Evolutionary conservation across 306 rosid species (phyloP).

Genomic region (Quercus robur): DNA sequence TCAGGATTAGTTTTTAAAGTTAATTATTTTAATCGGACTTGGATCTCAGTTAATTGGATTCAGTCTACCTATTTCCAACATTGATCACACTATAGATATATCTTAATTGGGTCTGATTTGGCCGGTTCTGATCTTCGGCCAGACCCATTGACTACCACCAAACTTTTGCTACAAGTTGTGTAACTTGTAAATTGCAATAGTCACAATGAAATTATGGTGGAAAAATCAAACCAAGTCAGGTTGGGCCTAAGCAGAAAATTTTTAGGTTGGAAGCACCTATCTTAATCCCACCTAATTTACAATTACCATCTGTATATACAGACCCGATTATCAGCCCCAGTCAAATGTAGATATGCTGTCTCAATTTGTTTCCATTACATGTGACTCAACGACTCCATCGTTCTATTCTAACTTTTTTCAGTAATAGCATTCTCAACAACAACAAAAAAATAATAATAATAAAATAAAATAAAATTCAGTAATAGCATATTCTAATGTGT

Average conservation of each 20-base stretch:
- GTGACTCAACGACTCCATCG: neutral
- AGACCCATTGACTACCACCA: neutral
- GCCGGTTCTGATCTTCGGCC: neutral
- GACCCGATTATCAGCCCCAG: neutral
- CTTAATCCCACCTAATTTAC: neutral
- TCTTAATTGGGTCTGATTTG: neutral
- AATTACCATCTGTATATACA: neutral
- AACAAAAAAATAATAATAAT: too few species aligned
- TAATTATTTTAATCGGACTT: too few species aligned
- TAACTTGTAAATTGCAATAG: neutral
- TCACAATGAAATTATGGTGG: neutral
- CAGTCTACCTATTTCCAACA: too few species aligned
- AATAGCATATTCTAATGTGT: neutral
- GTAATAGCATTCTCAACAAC: neutral
- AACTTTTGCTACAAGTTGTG: neutral
- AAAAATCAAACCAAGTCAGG: neutral
- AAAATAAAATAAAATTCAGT: too few species aligned
- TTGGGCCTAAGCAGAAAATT: neutral
- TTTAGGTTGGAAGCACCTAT: slow-evolving; percentile 6
- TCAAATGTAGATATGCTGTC: slow-evolving; percentile 4
- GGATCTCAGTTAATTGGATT: too few species aligned
- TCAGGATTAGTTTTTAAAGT: too few species aligned
- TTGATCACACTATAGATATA: too few species aligned
- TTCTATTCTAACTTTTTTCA: neutral
- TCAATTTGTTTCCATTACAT: neutral